Percentiles rank a stretch among this genome's conserved stretches.
phyloP scores from a whole-genome alignment of 345 rosid genomes.

The Gossypium stocksii region DNA sequence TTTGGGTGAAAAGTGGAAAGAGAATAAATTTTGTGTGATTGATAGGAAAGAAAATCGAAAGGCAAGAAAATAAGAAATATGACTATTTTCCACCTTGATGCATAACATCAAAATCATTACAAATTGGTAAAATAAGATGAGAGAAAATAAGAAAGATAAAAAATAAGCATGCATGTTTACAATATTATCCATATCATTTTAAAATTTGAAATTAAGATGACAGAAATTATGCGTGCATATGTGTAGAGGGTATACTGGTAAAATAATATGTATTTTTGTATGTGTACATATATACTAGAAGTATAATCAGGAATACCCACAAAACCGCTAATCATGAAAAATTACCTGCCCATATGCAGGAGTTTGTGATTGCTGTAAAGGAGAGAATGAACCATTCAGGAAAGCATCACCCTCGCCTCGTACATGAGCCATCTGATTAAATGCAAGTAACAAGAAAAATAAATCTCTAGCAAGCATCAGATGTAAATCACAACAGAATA shows the following conservation, averaged over 20 bases:
- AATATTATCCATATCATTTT: background rate
- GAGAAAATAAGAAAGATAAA: background rate
- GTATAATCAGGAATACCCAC: background rate
- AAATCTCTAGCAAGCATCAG: constrained; percentile 2
- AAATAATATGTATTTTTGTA: background rate
- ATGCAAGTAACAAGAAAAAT: constrained; percentile 17
- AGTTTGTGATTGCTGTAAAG: constrained; percentile 45
- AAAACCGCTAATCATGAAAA: constrained; percentile 5
- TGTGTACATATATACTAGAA: background rate
- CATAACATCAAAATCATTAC: background rate
- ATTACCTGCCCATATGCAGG: constrained; percentile 56
- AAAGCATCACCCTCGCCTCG: constrained; percentile 40
- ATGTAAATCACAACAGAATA: constrained; percentile 9
- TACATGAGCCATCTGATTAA: constrained; percentile 39
- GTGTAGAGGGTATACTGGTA: background rate
- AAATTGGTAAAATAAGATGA: background rate
- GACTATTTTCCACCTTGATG: background rate
- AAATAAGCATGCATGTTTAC: background rate
- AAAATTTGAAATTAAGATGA: background rate
- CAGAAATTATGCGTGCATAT: too few species aligned
- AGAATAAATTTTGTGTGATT: background rate
- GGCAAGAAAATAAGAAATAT: background rate
- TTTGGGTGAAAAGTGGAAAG: background rate
- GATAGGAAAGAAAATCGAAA: background rate
- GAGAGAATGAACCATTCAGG: constrained; percentile 34